Evolutionary conservation across 371 early-diverging fungal species (phyloP).

Genomic region (Sporodiniella umbellata): DNA sequence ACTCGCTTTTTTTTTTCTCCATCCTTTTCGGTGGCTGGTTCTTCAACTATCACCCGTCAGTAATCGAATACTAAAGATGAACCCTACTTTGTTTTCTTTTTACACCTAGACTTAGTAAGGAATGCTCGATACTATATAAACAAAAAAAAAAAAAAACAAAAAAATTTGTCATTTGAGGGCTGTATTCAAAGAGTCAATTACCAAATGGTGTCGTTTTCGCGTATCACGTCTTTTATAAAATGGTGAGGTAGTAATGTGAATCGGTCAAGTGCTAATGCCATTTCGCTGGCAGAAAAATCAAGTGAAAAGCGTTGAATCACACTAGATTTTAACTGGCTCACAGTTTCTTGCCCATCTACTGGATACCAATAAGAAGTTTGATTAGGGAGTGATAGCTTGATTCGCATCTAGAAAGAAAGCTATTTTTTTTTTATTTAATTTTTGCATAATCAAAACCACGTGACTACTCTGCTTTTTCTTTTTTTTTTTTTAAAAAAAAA

Average conservation of each 20-base stretch:
- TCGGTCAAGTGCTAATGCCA: conserved; percentile 9
- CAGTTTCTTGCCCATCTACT: conserved; percentile 1
- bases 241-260: conserved; percentile 10
- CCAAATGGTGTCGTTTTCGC: conserved; percentile 11
- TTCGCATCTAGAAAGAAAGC: not conserved
- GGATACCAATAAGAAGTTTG: conserved; percentile 8
- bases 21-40: not conserved
- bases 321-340: conserved; percentile 5
- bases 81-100: too few species aligned
- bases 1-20: not conserved
- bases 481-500: too few species aligned
- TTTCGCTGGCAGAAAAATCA: not conserved
- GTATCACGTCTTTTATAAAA: conserved; percentile 3
- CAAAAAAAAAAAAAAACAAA: too few species aligned
- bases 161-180: too few species aligned
- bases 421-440: not conserved
- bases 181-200: too few species aligned
- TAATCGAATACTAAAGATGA: too few species aligned
- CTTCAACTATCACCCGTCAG: too few species aligned
- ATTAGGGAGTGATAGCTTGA: not conserved
- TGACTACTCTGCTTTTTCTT: not conserved
- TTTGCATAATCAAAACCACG: not conserved
- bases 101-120: too few species aligned
- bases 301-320: conserved; percentile 6
- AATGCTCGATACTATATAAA: too few species aligned